phyloP scores from a whole-genome alignment of 495 filamentous ascomycete genomes.

The Antarctomyces pellizariae region DNA sequence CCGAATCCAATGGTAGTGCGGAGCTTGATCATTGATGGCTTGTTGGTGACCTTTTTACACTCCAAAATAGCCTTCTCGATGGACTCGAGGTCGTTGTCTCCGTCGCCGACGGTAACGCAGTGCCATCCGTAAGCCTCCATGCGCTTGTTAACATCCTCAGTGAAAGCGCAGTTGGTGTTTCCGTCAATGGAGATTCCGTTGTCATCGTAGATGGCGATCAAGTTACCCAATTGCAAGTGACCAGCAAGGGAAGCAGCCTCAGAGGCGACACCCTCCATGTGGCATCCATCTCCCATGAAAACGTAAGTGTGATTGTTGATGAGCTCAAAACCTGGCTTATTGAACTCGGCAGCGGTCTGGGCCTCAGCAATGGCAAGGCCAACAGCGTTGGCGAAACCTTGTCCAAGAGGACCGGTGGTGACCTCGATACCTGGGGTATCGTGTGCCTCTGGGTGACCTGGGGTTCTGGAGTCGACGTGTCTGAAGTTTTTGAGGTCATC shows the following conservation, averaged over 20 bases:
- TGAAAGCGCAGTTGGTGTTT: constrained; percentile 87
- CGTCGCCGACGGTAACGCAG: constrained; percentile 60
- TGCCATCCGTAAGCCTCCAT: constrained; percentile 99
- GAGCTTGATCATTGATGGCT: constrained; percentile 91
- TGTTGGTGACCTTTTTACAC: constrained; percentile 73
- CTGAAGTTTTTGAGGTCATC: constrained; percentile 92
- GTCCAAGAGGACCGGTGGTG: constrained; percentile 88
- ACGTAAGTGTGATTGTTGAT: constrained; percentile 89
- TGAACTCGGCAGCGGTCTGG: constrained; percentile 75
- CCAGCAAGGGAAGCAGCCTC: constrained; percentile 86
- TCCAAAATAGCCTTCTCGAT: constrained; percentile 79
- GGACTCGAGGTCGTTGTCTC: constrained; percentile 67
- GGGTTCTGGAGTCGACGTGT: constrained; percentile 68
- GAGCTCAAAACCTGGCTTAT: constrained; percentile 85
- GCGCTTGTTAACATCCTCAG: constrained; percentile 85
- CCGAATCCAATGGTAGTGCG: constrained; percentile 96
- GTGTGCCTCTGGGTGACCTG: constrained; percentile 89
- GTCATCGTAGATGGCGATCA: constrained; percentile 94
- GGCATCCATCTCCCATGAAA: constrained; percentile 96
- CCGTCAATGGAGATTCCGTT: constrained; percentile 94
- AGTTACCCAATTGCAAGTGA: constrained; percentile 91
- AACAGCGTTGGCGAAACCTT: constrained; percentile 87
- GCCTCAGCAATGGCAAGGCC: constrained; percentile 92
- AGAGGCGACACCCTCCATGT: constrained; percentile 91
- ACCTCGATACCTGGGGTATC: constrained; percentile 95